Percentiles rank a stretch among this genome's conserved stretches.
Evolutionary conservation across 2,329 filamentous ascomycete species (phyloP).

Genomic region (Botryotinia narcissicola): DNA sequence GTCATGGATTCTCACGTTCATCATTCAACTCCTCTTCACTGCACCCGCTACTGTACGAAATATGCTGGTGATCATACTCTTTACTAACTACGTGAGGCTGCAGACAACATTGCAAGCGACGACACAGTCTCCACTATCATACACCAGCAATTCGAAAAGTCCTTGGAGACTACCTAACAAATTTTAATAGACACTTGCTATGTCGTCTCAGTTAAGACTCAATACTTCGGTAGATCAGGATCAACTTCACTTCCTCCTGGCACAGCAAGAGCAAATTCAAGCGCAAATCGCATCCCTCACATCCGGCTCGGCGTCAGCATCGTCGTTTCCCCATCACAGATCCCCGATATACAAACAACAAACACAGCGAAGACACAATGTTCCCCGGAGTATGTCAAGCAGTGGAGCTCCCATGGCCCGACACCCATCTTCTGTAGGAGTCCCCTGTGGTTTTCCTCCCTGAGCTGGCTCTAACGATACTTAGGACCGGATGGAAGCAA

Average conservation of each 20-base stretch:
- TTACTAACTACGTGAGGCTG: conserved; percentile 28
- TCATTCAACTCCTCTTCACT: background rate
- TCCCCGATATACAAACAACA: conserved; percentile 35
- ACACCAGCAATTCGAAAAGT: conserved; percentile 8
- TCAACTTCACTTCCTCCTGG: conserved; percentile 30
- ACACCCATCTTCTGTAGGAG: conserved; percentile 34
- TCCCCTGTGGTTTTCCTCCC: conserved; percentile 21
- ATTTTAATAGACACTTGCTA: conserved; percentile 24
- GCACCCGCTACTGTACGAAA: conserved; percentile 9
- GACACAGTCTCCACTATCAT: conserved; percentile 21
- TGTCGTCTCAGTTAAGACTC: conserved; percentile 30
- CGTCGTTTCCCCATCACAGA: conserved; percentile 29
- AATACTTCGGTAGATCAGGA: conserved; percentile 28
- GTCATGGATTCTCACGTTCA: conserved; percentile 16
- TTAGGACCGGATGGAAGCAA: conserved; percentile 34
- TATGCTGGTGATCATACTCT: conserved; percentile 11
- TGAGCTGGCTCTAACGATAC: conserved; percentile 30
- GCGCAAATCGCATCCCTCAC: conserved; percentile 31
- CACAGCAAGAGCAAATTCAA: conserved; percentile 32
- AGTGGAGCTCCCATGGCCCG: conserved; percentile 34
- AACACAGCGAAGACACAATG: conserved; percentile 30
- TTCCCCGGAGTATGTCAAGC: conserved; percentile 36
- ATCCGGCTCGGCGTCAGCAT: conserved; percentile 18
- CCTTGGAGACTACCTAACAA: conserved; percentile 18
- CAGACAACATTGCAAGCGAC: conserved; percentile 24